A percentile compares a stretch with the other conserved stretches of the same genome.
These are phyloP conservation scores for Penicillium corylophilum DNA, from an alignment of 2,329 filamentous ascomycete species.

Conservation along the genomic window DNA sequence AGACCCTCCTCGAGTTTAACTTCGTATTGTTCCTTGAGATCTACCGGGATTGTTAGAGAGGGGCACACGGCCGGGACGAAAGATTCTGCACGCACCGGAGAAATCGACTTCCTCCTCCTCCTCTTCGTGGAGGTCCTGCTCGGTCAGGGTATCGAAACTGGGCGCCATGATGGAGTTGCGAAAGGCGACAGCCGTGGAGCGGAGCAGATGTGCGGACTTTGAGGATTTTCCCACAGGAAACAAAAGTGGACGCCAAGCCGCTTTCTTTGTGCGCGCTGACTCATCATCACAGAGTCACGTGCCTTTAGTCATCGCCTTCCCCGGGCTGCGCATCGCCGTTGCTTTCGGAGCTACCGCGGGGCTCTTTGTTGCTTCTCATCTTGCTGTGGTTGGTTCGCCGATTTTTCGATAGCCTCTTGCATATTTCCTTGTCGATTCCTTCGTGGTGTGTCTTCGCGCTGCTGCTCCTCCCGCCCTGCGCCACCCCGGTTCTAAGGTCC, in stretches of 20 bases:
- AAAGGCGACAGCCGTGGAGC: conserved; percentile 24
- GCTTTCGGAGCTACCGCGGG: conserved; percentile 9
- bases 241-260: conserved; percentile 30
- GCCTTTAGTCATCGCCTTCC: conserved; percentile 8
- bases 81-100: conserved; percentile 53
- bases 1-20: conserved; percentile 94
- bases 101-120: conserved; percentile 95
- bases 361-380: not conserved
- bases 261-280: conserved; percentile 37
- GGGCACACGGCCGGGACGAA: conserved; percentile 23
- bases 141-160: conserved; percentile 87
- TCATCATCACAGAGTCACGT: conserved; percentile 17
- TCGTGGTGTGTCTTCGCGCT: conserved; percentile 3
- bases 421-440: conserved; percentile 3
- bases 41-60: conserved; percentile 43
- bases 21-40: conserved; percentile 91
- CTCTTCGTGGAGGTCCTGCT: conserved; percentile 86
- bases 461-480: conserved; percentile 16
- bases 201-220: conserved; percentile 24
- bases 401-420: not conserved
- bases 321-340: conserved; percentile 7
- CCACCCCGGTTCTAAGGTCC: conserved; percentile 37
- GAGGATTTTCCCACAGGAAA: conserved; percentile 38
- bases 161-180: conserved; percentile 71
- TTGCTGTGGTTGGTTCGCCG: not conserved